Base-by-base conservation (phyloP, 371 early-diverging fungal genomes). In the Cokeromyces recurvatus region DNA sequence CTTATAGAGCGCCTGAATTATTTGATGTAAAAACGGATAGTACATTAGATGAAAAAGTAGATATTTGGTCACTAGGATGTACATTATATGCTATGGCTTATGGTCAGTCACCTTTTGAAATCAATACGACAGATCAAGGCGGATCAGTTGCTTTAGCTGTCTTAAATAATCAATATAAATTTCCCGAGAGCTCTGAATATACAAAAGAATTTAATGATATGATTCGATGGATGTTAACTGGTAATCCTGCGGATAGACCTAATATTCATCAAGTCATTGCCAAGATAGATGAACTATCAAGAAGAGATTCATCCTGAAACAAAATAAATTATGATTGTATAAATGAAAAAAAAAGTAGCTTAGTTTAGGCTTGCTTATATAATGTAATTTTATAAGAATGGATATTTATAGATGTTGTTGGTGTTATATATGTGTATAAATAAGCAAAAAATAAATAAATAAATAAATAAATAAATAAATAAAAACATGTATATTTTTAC, bases 21-120 rank as follows among this genome's bases (percentile, higher is more conserved):
- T 90, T 90, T 68, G 89, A 90, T 58, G 89, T 87, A 25, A 84
- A 85, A 53, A 68, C 77, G 0, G 84, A 68, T 2, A 59, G 74
- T 0, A 59, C 50, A 5, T 46, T 90, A 20, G 80, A 82, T 49
- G 85, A 86, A 53, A 81, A 84, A 32, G 85, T 86, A 4, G 90
- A 90, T 62, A 74, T 90, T 4, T 90, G 90, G 90, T 83, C 90
- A 4, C 62, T 90, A 15, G 90, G 90, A 1, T 87, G 88, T 48
- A 77, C 83, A 5, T 43, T 88, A 17, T 90, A 82, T 57, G 84
- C 87, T 1, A 78, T 90, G 71, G 86, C 88, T 0, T 88, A 78
- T 55, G 82, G 82, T 1, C 63, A 72, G 36, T 86, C 87, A 17
- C 90, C 90, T 3, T 90, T 90, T 54, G 90, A 88, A 42, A 71